Evolutionary conservation across 164 flowering plant genomes (phyloP).

Genomic region (Magnolia changhungtana): DNA sequence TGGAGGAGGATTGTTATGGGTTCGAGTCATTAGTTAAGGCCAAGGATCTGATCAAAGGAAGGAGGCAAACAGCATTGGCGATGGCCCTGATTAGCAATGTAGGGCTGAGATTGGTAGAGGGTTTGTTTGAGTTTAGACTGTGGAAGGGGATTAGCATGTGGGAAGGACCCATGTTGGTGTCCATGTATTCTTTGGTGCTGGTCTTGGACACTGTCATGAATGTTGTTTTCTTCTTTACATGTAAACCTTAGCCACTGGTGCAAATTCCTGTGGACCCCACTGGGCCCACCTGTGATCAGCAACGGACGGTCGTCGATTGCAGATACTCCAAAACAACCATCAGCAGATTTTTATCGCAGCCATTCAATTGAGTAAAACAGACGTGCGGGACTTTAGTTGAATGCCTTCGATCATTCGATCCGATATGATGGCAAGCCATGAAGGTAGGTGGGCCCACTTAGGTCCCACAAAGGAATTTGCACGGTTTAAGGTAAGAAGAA

Average conservation of each 20-base stretch:
- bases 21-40: conserved; percentile 29
- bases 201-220: conserved; percentile 36
- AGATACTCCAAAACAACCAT: too few species aligned
- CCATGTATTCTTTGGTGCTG: conserved; percentile 39
- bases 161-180: conserved; percentile 30
- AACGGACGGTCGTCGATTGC: too few species aligned
- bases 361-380: too few species aligned
- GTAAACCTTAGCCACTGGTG: conserved; percentile 17
- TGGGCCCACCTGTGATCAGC: neutral
- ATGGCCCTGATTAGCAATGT: conserved; percentile 32
- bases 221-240: conserved; percentile 35
- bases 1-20: conserved; percentile 32
- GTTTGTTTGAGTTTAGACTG: conserved; percentile 34
- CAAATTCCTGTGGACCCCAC: neutral
- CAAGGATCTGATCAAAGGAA: conserved; percentile 21
- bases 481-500: too few species aligned
- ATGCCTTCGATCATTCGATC: too few species aligned
- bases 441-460: too few species aligned
- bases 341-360: too few species aligned
- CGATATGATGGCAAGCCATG: too few species aligned
- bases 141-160: conserved; percentile 28
- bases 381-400: too few species aligned
- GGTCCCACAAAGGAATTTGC: too few species aligned
- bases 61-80: conserved; percentile 28
- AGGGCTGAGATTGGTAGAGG: conserved; percentile 30